These are phyloP conservation scores for Rosa multiflora DNA, from an alignment of 306 rosid genomes.

Conservation along the genomic window DNA sequence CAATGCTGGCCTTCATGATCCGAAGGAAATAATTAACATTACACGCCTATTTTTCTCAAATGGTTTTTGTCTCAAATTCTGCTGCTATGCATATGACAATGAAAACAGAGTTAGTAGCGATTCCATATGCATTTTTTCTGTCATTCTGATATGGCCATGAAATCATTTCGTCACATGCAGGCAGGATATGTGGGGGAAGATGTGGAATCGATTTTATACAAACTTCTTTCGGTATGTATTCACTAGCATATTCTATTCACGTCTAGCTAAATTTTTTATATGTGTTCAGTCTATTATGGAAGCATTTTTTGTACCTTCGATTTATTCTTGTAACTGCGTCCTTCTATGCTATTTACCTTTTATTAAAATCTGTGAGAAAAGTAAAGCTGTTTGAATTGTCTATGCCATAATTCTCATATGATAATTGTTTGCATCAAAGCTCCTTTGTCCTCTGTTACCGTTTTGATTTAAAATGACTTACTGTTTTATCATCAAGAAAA, in stretches of 20 bases:
- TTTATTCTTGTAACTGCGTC: background rate
- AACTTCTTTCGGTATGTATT: conserved; percentile 75
- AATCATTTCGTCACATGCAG: conserved; percentile 43
- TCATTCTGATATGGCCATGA: conserved; percentile 18
- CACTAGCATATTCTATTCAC: background rate
- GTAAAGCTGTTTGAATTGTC: background rate
- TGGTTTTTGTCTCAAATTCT: background rate
- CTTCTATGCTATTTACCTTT: background rate
- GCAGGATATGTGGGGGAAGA: conserved; percentile 99
- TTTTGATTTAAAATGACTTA: background rate
- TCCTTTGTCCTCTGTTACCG: background rate
- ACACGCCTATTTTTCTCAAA: background rate
- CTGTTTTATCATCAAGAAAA: background rate
- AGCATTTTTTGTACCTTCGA: background rate
- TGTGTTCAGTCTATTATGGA: background rate
- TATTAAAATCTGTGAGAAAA: background rate
- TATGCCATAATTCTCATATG: background rate
- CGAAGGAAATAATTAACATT: background rate
- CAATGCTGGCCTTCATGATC: background rate
- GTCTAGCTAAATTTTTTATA: background rate
- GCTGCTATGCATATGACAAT: background rate
- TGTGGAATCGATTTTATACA: conserved; percentile 91
- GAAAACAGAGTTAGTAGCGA: background rate
- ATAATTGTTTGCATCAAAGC: background rate
- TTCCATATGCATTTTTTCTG: conserved; percentile 6